These are phyloP conservation scores for Eucalyptus erythrocorys DNA, from an alignment of 345 rosid genomes.

Conservation along the genomic window DNA sequence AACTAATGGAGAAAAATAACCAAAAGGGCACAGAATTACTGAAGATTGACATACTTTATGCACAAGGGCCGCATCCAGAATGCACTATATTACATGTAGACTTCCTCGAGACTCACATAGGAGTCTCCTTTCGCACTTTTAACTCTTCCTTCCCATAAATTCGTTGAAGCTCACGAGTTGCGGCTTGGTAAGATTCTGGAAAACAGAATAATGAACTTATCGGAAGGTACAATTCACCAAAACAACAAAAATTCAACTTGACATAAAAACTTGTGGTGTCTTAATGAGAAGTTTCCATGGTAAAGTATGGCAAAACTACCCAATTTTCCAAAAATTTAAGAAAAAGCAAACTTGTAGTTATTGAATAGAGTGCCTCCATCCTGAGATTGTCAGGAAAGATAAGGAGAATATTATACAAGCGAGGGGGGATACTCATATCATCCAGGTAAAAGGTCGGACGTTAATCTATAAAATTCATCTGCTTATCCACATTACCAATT, in stretches of 20 bases:
- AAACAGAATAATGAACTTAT: background rate
- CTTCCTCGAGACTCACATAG: background rate
- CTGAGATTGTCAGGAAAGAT: background rate
- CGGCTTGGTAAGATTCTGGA: slow-evolving; percentile 82
- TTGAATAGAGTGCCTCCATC: background rate
- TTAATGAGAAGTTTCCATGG: background rate
- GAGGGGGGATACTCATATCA: background rate
- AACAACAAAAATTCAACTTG: background rate
- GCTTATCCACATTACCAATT: background rate
- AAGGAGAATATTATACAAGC: background rate
- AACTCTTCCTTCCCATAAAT: slow-evolving; percentile 77
- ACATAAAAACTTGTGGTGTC: background rate
- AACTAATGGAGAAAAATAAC: background rate
- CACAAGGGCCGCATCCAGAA: background rate
- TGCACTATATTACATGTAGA: background rate
- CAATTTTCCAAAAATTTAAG: background rate
- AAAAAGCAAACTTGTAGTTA: background rate
- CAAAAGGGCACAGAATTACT: background rate
- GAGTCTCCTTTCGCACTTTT: slow-evolving; percentile 9
- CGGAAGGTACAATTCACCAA: background rate
- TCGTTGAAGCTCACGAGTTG: slow-evolving; percentile 85
- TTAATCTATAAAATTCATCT: background rate
- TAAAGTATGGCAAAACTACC: background rate
- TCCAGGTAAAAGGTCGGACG: background rate
- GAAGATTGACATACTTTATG: background rate